phyloP scores from a whole-genome alignment of 768 basidiomycete genomes.

The Kockovaella imperatae region DNA sequence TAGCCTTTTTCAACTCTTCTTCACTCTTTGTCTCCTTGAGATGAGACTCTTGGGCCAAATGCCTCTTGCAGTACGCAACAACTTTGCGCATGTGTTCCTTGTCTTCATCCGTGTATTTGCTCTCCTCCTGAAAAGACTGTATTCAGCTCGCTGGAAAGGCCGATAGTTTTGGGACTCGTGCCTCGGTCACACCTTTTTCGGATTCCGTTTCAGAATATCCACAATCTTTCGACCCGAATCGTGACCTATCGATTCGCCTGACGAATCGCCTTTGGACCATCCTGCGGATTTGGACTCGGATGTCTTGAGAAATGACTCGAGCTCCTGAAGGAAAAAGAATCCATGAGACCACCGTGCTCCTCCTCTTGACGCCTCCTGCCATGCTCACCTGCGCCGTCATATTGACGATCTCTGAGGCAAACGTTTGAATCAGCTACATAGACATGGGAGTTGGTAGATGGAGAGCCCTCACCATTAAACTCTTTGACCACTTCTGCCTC shows the following conservation, averaged over 20 bases:
- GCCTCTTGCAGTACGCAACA: conserved; percentile 45
- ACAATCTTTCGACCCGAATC: conserved; percentile 45
- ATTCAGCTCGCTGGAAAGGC: conserved; percentile 8
- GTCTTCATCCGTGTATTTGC: conserved; percentile 46
- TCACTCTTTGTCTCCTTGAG: conserved; percentile 61
- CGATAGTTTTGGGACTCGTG: not conserved
- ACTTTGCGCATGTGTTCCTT: conserved; percentile 46
- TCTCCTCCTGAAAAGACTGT: conserved; percentile 14
- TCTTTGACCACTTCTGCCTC: conserved; percentile 43
- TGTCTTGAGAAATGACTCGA: conserved; percentile 45
- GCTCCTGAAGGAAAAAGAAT: conserved; percentile 28
- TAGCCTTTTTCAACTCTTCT: conserved; percentile 51
- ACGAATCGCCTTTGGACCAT: conserved; percentile 38
- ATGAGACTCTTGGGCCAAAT: conserved; percentile 47
- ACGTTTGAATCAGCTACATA: not conserved
- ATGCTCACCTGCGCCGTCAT: conserved; percentile 43
- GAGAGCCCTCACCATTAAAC: conserved; percentile 39
- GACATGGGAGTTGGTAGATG: not conserved
- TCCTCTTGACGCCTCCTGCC: not conserved
- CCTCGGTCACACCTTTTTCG: conserved; percentile 30
- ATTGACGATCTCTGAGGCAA: conserved; percentile 44
- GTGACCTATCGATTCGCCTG: conserved; percentile 43
- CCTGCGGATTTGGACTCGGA: conserved; percentile 36
- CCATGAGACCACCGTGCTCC: not conserved
- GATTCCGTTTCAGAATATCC: conserved; percentile 46